These are phyloP conservation scores for Trichoderma guizhouense DNA, from an alignment of 2,329 filamentous ascomycete species.

Conservation along the genomic window DNA sequence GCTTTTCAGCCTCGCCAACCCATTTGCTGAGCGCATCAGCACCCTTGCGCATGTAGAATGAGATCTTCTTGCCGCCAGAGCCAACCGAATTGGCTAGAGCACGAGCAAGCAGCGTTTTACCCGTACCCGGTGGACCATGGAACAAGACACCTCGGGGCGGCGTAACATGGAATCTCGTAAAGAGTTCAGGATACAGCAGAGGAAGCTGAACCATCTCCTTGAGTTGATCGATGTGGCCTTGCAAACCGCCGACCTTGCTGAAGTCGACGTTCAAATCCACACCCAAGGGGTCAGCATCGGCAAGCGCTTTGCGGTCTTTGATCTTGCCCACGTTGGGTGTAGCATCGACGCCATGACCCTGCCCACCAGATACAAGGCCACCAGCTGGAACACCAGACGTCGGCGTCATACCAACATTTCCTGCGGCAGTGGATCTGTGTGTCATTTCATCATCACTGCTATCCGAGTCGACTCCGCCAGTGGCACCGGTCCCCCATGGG, in stretches of 20 bases:
- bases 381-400: conserved; percentile 48
- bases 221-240: conserved; percentile 91
- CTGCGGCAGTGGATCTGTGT: conserved; percentile 55
- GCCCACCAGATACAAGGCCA: conserved; percentile 42
- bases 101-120: conserved; percentile 93
- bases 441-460: conserved; percentile 91
- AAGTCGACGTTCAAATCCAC: conserved; percentile 93
- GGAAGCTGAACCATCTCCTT: conserved; percentile 99
- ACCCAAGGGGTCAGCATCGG: conserved; percentile 90
- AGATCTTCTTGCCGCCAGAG: conserved; percentile 87
- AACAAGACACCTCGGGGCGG: conserved; percentile 94
- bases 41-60: conserved; percentile 99
- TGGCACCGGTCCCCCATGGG: conserved; percentile 69
- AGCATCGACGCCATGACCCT: conserved; percentile 43
- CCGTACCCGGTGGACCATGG: conserved; percentile 93
- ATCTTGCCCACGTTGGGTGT: conserved; percentile 86
- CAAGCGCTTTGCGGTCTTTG: conserved; percentile 86
- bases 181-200: conserved; percentile 90
- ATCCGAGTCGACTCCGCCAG: conserved; percentile 83
- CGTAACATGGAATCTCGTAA: conserved; percentile 85
- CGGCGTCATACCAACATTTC: conserved; percentile 61
- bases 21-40: conserved; percentile 97
- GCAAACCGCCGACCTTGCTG: conserved; percentile 86
- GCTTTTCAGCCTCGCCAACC: conserved; percentile 97
- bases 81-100: conserved; percentile 90